These are phyloP conservation scores for Grammothele lineata DNA, from an alignment of 768 basidiomycete species.

Conservation along the genomic window DNA sequence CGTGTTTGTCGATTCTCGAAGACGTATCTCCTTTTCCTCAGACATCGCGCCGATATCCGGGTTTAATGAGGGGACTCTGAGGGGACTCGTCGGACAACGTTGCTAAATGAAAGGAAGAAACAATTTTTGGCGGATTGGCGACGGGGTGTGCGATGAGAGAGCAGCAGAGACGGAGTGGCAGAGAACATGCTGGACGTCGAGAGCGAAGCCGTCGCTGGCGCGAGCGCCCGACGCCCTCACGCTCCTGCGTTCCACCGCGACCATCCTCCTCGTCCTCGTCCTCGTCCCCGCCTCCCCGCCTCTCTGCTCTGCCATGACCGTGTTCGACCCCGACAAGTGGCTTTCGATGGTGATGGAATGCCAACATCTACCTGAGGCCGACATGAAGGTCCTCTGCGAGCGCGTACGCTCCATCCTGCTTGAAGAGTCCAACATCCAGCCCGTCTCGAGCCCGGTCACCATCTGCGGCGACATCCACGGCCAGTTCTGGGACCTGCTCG, in stretches of 20 bases:
- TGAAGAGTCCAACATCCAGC: conserved; percentile 97
- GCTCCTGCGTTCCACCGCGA: background rate
- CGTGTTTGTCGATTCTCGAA: conserved; percentile 10
- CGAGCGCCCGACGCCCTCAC: background rate
- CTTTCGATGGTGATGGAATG: conserved; percentile 85
- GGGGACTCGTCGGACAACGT: background rate
- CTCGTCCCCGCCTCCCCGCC: too few relatives aligned
- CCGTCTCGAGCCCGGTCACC: conserved; percentile 92
- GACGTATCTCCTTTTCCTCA: conserved; percentile 6
- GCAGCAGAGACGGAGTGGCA: background rate
- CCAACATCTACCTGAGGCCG: conserved; percentile 82
- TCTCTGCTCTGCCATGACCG: conserved; percentile 18
- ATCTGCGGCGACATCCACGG: conserved; percentile 97
- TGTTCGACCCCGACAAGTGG: conserved; percentile 68
- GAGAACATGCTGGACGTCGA: background rate
- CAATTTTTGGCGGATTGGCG: too few relatives aligned
- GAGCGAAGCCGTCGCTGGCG: background rate
- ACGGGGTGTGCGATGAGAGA: too few relatives aligned
- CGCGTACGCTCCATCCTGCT: conserved; percentile 84
- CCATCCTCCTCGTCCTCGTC: background rate
- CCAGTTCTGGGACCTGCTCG: conserved; percentile 95
- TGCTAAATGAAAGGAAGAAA: background rate
- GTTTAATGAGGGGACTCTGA: background rate
- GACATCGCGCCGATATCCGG: background rate
- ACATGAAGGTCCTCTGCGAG: conserved; percentile 92